Evolutionary conservation across 2,329 filamentous ascomycete genomes (phyloP), one percentile per base, ranked within the genome.

Genomic region (Aureobasidium subglaciale): DNA sequence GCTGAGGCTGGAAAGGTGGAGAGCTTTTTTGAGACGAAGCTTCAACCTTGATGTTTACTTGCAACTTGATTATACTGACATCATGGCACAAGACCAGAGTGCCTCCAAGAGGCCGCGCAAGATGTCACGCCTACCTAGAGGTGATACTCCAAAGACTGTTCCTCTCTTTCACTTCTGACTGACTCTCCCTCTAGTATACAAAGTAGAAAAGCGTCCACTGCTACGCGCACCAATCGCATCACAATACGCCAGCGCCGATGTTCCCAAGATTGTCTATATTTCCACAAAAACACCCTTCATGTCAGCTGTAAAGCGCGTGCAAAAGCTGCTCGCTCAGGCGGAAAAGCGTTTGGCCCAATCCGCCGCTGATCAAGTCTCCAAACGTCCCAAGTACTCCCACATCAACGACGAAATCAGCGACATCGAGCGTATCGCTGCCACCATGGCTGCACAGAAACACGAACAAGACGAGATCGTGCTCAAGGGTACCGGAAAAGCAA

Each of bases 261-360:
- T 71, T 5, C 77, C 74, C 10, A 84, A 84, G 67, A 67, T 80
- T 58, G 75, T 90, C 68, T 88, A 89, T 72, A 75, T 90, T 56
- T 83, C 81, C 34, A 71, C 79, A 37, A 75, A 75, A 34, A 83
- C 85, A 0, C 83, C 84, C 6, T 87, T 88, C 73, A 80, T 88
- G 69, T 80, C 85, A 10, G 75, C 81, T 4, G 77, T 88, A 11
- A 83, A 82, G 63, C 83, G 86, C 49, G 79, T 84, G 13, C 80
- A 82, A 58, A 82, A 82, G 58, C 77, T 83, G 1, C 80, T 90
- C 4, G 73, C 80, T 41, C 74, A 78, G 34, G 76, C 79, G 4
- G 73, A 79, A 2, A 78, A 79, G 53, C 75, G 80, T 22, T 71
- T 73, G 0, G 72, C 73, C 3, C 73, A 76, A 60, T 68, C 69